Conservation (phyloP, 1,139 yeast genomes). For the Saccharomyces hybrid region DNA sequence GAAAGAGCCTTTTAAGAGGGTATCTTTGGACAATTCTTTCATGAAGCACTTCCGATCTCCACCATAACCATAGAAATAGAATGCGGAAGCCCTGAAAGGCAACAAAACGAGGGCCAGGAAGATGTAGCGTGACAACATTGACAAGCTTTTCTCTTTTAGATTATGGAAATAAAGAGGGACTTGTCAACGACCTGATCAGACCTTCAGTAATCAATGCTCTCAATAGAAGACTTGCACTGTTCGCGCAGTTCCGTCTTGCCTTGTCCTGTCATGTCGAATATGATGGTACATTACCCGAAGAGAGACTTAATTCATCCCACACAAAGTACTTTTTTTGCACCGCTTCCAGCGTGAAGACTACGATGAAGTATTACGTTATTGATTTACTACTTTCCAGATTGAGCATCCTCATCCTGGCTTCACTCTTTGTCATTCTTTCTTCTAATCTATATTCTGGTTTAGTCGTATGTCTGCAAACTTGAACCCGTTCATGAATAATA, state of each 20-base stretch:
- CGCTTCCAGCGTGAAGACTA: background rate
- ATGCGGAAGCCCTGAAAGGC: slow-evolving; percentile 28
- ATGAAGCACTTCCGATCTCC: slow-evolving; percentile 58
- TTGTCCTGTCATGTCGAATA: background rate
- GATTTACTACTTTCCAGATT: background rate
- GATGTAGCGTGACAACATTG: slow-evolving; percentile 5
- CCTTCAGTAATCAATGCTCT: background rate
- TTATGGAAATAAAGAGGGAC: background rate
- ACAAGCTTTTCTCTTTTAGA: background rate
- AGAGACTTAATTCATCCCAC: background rate
- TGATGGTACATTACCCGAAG: background rate
- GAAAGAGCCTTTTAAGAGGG: slow-evolving; percentile 54
- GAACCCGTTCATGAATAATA: slow-evolving; percentile 29
- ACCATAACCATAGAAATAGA: slow-evolving; percentile 47
- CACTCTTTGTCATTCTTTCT: background rate
- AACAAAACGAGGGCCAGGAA: slow-evolving; percentile 15
- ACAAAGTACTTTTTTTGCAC: background rate
- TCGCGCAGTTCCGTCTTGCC: background rate
- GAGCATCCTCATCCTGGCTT: background rate
- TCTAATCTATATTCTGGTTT: background rate
- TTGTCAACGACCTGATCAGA: background rate
- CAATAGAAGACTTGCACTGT: background rate
- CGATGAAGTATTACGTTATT: background rate
- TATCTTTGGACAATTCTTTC: slow-evolving; percentile 53
- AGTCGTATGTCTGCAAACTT: slow-evolving; percentile 11